A percentile compares a stretch with the other conserved stretches of the same genome.
Conservation (phyloP, 1,139 yeast genomes). For the Hanseniaspora uvarum region DNA sequence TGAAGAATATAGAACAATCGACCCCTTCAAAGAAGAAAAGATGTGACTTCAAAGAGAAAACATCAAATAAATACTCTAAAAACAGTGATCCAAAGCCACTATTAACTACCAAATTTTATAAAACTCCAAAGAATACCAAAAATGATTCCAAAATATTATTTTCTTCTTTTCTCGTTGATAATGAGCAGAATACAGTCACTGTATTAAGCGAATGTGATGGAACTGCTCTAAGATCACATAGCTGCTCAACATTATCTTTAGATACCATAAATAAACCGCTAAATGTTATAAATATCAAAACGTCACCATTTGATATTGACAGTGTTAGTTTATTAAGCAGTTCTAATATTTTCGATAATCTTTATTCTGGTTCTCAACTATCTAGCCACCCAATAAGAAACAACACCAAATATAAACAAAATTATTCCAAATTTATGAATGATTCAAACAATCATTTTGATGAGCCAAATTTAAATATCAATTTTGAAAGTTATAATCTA, state of each 20-base stretch:
- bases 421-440: background rate
- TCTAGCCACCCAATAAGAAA: background rate
- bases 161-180: background rate
- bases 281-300: background rate
- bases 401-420: background rate
- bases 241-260: background rate
- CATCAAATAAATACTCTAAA: background rate
- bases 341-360: background rate
- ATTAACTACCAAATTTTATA: background rate
- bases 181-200: background rate
- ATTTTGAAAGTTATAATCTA: background rate
- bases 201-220: background rate
- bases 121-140: background rate
- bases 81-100: background rate
- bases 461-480: background rate
- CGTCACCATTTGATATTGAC: background rate
- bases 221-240: background rate
- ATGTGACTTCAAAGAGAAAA: background rate
- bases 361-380: background rate
- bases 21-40: background rate
- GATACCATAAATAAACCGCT: background rate
- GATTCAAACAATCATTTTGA: background rate
- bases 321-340: background rate
- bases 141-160: too few species aligned
- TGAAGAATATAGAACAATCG: background rate